Conservation (phyloP, 345 rosid genomes). For the Zanthoxylum bungeanum region DNA sequence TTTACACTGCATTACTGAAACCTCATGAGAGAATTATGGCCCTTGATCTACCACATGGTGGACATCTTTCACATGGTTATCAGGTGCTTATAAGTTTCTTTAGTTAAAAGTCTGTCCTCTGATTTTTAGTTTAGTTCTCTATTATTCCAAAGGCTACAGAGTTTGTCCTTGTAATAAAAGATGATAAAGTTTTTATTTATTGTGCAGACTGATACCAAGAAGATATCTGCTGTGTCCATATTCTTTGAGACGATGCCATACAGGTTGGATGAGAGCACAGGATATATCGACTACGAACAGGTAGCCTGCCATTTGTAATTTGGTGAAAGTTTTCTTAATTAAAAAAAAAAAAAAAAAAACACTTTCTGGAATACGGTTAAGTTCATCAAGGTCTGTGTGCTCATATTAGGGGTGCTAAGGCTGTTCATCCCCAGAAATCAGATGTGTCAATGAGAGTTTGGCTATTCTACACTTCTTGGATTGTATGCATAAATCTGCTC, state of each 20-base stretch:
- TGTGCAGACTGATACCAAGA: conserved; percentile 87
- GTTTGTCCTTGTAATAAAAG: background rate
- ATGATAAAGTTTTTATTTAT: conserved; percentile 4
- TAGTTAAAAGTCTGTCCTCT: background rate
- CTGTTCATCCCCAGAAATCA: background rate
- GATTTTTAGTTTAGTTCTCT: background rate
- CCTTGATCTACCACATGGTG: conserved; percentile 97
- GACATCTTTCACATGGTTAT: conserved; percentile 99
- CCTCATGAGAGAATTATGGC: conserved; percentile 99
- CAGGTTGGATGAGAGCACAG: conserved; percentile 85
- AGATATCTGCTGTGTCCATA: conserved; percentile 93
- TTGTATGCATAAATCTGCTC: background rate
- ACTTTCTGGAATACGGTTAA: background rate
- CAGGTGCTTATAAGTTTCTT: conserved; percentile 51
- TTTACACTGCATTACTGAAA: conserved; percentile 77
- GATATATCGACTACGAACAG: conserved; percentile 94
- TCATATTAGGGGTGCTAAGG: background rate
- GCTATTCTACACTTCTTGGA: background rate
- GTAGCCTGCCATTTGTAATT: conserved; percentile 29
- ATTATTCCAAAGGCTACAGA: background rate
- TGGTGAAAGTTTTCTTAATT: background rate
- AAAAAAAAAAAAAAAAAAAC: background rate
- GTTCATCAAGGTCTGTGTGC: background rate
- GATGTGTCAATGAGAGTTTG: background rate
- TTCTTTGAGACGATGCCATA: conserved; percentile 98